These are phyloP conservation scores for Trapa incisa DNA, from an alignment of 345 rosid species.

Conservation along the genomic window DNA sequence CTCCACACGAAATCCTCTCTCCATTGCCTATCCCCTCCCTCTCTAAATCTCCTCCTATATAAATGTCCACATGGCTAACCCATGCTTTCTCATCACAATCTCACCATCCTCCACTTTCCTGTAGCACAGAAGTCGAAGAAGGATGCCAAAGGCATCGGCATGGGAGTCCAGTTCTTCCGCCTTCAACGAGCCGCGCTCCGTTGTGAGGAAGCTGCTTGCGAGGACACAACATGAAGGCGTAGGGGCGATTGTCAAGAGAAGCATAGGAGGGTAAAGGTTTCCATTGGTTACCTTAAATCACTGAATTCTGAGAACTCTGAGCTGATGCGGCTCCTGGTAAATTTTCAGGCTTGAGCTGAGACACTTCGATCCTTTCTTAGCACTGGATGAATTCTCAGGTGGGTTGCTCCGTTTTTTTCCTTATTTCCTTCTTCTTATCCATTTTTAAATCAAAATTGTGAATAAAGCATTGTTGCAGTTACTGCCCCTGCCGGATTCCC, in stretches of 20 bases:
- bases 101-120: neutral
- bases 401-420: slow-evolving; percentile 6
- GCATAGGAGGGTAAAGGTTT: slow-evolving; percentile 61
- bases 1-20: slow-evolving; percentile 5
- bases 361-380: slow-evolving; percentile 83
- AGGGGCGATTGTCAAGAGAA: slow-evolving; percentile 86
- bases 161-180: neutral
- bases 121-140: neutral
- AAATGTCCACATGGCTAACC: neutral
- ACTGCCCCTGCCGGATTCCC: slow-evolving; percentile 87
- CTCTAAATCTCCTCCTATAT: neutral
- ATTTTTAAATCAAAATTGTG: slow-evolving; percentile 22
- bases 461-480: slow-evolving; percentile 23
- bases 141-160: neutral
- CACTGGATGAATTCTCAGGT: slow-evolving; percentile 83
- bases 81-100: neutral
- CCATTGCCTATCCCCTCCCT: too few species aligned
- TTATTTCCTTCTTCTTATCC: slow-evolving; percentile 3
- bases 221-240: slow-evolving; percentile 82
- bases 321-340: slow-evolving; percentile 7
- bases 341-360: slow-evolving; percentile 61
- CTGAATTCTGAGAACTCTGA: neutral
- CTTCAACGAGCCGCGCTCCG: slow-evolving; percentile 28
- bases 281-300: neutral
- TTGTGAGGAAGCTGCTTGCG: slow-evolving; percentile 65